Conservation (phyloP, 345 rosid species). For the Anacardium occidentale region DNA sequence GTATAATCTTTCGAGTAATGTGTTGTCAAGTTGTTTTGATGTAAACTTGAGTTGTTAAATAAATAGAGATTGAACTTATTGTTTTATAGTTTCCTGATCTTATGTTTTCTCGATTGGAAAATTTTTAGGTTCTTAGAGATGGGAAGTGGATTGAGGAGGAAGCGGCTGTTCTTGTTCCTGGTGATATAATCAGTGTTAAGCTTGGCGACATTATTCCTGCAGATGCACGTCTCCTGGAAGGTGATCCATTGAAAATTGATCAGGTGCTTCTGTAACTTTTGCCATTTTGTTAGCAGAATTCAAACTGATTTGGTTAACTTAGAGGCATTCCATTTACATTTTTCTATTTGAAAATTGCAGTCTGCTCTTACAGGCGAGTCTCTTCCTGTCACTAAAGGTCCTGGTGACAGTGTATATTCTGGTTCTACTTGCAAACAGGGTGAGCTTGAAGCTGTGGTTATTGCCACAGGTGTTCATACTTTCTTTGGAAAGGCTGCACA, state of each 20-base stretch:
- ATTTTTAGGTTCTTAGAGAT: conserved; percentile 50
- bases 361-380: conserved; percentile 89
- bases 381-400: conserved; percentile 82
- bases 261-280: conserved; percentile 39
- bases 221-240: conserved; percentile 68
- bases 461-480: conserved; percentile 68
- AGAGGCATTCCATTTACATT: neutral
- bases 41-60: conserved; percentile 1
- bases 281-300: neutral
- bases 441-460: conserved; percentile 88
- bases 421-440: conserved; percentile 95
- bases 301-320: neutral
- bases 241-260: conserved; percentile 69
- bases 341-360: conserved; percentile 23
- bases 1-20: conserved; percentile 19
- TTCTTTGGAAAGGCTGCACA: conserved; percentile 95
- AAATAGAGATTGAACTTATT: neutral
- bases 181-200: conserved; percentile 66
- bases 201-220: conserved; percentile 74
- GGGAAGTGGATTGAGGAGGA: conserved; percentile 67
- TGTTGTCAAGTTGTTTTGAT: neutral
- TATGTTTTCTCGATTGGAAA: neutral
- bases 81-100: neutral
- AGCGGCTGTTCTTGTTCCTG: conserved; percentile 65
- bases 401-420: conserved; percentile 79